phyloP scores from a whole-genome alignment of 75 land plant genomes.

The Cryptomeria japonica region DNA sequence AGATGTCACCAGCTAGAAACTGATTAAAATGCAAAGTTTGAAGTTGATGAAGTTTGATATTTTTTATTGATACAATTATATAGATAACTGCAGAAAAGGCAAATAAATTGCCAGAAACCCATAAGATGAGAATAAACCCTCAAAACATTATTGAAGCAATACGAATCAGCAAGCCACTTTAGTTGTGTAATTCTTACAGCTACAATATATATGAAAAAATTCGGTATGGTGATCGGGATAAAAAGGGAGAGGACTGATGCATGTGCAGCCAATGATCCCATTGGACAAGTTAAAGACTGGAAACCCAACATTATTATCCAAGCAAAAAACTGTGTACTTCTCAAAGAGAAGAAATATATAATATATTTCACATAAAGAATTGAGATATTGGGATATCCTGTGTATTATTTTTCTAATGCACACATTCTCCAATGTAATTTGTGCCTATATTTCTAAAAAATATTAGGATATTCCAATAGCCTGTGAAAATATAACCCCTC shows the following conservation, averaged over 20 bases:
- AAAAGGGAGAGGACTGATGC: not conserved
- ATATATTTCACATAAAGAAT: too few species aligned
- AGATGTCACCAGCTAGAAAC: not conserved
- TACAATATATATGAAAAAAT: not conserved
- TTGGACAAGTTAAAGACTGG: too few species aligned
- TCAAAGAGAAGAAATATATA: too few species aligned
- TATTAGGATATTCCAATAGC: not conserved
- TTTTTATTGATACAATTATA: not conserved
- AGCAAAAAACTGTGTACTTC: too few species aligned
- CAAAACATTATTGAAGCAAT: not conserved
- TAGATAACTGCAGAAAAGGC: not conserved
- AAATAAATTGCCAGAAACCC: not conserved
- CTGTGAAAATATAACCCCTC: not conserved
- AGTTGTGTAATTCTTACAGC: not conserved
- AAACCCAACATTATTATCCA: too few species aligned
- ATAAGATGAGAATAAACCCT: not conserved
- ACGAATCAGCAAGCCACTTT: not conserved
- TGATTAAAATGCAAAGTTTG: not conserved
- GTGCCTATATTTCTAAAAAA: not conserved
- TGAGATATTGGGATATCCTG: too few species aligned
- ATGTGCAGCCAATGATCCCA: not conserved
- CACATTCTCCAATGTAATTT: not conserved
- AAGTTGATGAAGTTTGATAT: not conserved
- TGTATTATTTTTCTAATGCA: too few species aligned
- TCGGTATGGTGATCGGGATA: not conserved